Base-by-base conservation (phyloP, 2,329 filamentous ascomycete species). In the Talaromyces albobiverticillius region DNA sequence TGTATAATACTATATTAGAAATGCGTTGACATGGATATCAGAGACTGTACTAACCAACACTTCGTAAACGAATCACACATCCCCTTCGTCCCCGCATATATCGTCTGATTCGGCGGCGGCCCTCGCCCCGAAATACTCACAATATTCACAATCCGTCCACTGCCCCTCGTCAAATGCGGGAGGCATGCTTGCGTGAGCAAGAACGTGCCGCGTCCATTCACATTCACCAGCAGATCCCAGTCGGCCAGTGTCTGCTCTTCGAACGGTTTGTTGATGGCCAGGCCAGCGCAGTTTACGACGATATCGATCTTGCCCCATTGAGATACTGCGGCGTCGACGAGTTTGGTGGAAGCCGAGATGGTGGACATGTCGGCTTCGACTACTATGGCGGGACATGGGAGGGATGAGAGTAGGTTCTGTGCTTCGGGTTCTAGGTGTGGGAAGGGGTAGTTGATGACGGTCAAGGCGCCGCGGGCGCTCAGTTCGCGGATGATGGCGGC, bases 21-120 rank as follows among this genome's bases (percentile, higher is more conserved):
- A 34, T 20, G 9, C 1, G n/a, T 16, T 20, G 16, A 31, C 26
- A 13, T 32, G 11, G 2, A 34, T 11, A 50, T 49, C 31, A 0
- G 16, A 31, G 2, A 22, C 46, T 60, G 13, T 2, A 32, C 18
- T 47, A n/a, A 47, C 72, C 77, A 78, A 38, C 68, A 69, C 22
- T 68, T 64, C 1, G 77, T 79, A 52, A 79, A 77, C 2, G 68
- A 69, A 57, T 79, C 77, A 1, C 77, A 67, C 73, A 78, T 78
- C n/a, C 73, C 75, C 60, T 79, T 79, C 8, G 73, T 77, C 0
- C 76, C 76, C 3, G 75, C 74, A 59, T 79, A 79, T 55, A 79
- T 75, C n/a, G 74, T 77, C 58, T 75, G 72, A 14, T 47, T 47
- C 54, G 6, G 71, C 70, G 2, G 45, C 18, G 66, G 67, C 14